Conservation (phyloP, 257 asterid species). For the Solanum verrucosum region DNA sequence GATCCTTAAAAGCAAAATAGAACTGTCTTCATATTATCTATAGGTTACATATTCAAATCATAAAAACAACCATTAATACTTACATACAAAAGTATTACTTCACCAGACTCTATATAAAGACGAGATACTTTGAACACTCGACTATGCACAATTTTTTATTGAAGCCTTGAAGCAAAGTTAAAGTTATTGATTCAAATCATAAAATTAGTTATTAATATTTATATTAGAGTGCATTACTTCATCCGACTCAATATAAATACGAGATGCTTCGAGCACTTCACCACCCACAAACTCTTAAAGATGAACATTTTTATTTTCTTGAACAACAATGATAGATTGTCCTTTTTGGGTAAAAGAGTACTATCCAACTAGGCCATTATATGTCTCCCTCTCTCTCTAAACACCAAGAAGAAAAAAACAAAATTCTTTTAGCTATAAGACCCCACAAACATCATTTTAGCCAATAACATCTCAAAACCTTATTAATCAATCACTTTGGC, state of each 20-base stretch:
- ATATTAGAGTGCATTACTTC: too few relatives aligned
- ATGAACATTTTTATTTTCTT: not conserved
- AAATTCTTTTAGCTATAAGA: not conserved
- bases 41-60: not conserved
- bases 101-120: not conserved
- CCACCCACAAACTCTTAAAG: not conserved
- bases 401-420: not conserved
- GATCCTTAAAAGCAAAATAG: not conserved
- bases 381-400: not conserved
- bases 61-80: not conserved
- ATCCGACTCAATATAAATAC: too few relatives aligned
- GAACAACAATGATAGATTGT: conserved; percentile 33
- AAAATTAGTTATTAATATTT: too few relatives aligned
- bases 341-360: conserved; percentile 24
- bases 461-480: conserved; percentile 38
- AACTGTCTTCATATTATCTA: not conserved
- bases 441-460: conserved; percentile 38
- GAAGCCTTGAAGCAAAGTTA: too few relatives aligned
- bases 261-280: too few relatives aligned
- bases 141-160: too few relatives aligned
- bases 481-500: not conserved
- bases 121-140: not conserved
- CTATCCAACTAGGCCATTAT: conserved; percentile 5
- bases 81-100: not conserved
- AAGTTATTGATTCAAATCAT: too few relatives aligned